These are phyloP conservation scores for Vitellaria paradoxa DNA, from an alignment of 179 eudicot genomes.

Conservation along the genomic window DNA sequence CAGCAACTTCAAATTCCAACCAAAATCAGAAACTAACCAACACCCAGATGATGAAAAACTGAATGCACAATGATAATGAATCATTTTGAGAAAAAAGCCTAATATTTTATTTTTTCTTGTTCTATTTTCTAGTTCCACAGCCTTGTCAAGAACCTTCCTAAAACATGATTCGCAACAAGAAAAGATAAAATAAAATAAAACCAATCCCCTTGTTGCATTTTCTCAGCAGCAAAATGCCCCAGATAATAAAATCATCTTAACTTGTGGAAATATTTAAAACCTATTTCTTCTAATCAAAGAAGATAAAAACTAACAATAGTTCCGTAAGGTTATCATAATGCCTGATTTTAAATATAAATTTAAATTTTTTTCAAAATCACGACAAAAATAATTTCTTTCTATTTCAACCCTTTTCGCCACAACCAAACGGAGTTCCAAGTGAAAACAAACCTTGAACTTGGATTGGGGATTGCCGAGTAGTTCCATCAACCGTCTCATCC, in stretches of 20 bases:
- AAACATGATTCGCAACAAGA: conserved; percentile 3
- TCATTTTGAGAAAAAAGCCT: no score
- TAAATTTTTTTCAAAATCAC: not conserved
- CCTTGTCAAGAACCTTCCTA: conserved; percentile 56
- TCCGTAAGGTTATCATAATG: not conserved
- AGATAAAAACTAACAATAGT: not conserved
- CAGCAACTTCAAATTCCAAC: not conserved
- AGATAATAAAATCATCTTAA: not conserved
- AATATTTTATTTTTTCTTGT: no score
- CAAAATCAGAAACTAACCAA: not conserved
- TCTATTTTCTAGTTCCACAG: conserved; percentile 63
- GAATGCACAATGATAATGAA: not conserved
- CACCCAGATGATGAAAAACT: conserved; percentile 3
- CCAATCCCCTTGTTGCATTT: not conserved
- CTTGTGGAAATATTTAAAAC: not conserved
- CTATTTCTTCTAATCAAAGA: not conserved
- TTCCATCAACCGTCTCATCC: conserved; percentile 79
- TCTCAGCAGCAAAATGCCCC: not conserved
- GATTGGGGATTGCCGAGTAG: conserved; percentile 83
- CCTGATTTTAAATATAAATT: not conserved
- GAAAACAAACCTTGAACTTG: conserved; percentile 64
- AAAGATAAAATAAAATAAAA: not conserved
- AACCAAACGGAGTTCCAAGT: not conserved
- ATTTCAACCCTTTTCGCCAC: not conserved
- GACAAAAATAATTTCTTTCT: not conserved